Base-by-base conservation (phyloP, 495 filamentous ascomycete genomes). In the Penicillium canariense region DNA sequence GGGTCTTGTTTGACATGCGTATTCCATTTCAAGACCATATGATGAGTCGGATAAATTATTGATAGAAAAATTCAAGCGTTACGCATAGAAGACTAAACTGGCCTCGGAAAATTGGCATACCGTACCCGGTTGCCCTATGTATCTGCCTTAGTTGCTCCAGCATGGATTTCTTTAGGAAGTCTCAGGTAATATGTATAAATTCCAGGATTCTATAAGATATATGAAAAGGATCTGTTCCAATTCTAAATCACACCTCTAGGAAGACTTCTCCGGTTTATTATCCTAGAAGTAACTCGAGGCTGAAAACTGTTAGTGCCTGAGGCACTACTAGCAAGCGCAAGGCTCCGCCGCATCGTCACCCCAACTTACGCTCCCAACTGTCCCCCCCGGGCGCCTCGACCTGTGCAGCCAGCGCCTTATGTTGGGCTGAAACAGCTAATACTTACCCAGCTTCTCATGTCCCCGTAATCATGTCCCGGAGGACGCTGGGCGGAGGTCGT, bases 401-500 rank as follows among this genome's bases (percentile, higher is more conserved):
- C 56, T 61, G 54, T 48, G 51, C 53, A 57, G 52, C 45, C 62
- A 63, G 60, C 56, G 56, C 59, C 42, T 22, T 39, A 60, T 59
- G 58, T 40, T 53, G 58, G 42, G 54, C 48, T 55, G 52, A 62
- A 51, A 46, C 44, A 47, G 45, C 52, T 59, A n/a, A 2, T 12
- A 39, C 51, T 52, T 39, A 49, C 42, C 56, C 52, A 43, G 28
- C 60, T 65, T 72, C 71, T 62, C 73, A 76, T 76, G 73, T 65
- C 65, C 60, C 60, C 61, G 60, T 76, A 69, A 77, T 64, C 64
- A 94, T 93, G 89, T 86, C 89, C 65, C 77, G 83, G 71, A 84
- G 89, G 73, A 90, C 85, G 77, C 84, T 96, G 62, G 91, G 91
- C 62, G 89, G 91, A 71, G 91, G 91, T 65, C 83, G 91, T 75